Evolutionary conservation across 2,329 filamentous ascomycete genomes (phyloP).

Genomic region (Hysterium pulicare): DNA sequence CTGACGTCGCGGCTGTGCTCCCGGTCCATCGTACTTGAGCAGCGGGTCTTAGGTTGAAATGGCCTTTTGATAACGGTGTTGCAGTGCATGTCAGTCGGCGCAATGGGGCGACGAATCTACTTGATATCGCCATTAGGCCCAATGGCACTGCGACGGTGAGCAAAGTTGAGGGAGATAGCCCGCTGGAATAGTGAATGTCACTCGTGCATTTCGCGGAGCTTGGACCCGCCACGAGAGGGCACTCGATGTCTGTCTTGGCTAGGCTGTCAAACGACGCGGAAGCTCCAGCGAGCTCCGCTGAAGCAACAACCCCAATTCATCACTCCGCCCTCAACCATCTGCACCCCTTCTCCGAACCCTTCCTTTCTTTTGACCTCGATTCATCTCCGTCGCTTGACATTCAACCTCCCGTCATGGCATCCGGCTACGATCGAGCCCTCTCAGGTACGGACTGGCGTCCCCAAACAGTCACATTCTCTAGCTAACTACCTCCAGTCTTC

Average conservation of each 20-base stretch:
- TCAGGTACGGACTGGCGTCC: slow-evolving; percentile 71
- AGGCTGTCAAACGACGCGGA: slow-evolving; percentile 39
- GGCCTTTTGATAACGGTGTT: too few species aligned
- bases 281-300: slow-evolving; percentile 33
- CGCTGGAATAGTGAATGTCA: too few species aligned
- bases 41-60: too few species aligned
- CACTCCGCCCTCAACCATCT: too few species aligned
- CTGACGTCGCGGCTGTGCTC: slow-evolving; percentile 38
- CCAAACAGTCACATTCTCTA: slow-evolving; percentile 17
- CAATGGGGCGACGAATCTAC: slow-evolving; percentile 30
- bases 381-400: too few species aligned
- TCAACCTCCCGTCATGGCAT: slow-evolving; percentile 62
- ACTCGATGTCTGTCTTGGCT: slow-evolving; percentile 21
- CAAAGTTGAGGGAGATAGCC: too few species aligned
- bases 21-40: slow-evolving; percentile 35
- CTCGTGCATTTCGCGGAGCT: slow-evolving; percentile 2
- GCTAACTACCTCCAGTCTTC: slow-evolving; percentile 65
- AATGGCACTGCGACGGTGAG: slow-evolving; percentile 17
- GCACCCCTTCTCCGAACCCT: too few species aligned
- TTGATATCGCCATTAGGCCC: slow-evolving; percentile 31
- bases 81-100: slow-evolving; percentile 29
- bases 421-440: slow-evolving; percentile 97
- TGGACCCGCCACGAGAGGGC: slow-evolving; percentile 1
- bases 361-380: too few species aligned
- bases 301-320: slow-evolving; percentile 19